Base-by-base conservation (phyloP, 192 early-diverging fungal species). In the Coemansia biformis region DNA sequence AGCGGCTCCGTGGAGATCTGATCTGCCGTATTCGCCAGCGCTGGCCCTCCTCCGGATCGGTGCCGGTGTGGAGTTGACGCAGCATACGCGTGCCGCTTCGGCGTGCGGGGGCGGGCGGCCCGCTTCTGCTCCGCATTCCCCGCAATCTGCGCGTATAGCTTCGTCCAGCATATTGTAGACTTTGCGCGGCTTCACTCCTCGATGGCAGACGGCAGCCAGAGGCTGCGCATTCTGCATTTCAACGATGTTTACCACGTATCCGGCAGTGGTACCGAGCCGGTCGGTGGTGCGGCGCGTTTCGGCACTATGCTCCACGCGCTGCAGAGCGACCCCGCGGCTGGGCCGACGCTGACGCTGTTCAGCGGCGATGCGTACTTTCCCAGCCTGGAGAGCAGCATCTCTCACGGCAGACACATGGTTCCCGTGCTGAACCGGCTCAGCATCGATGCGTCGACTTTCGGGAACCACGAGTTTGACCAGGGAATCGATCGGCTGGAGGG, bases 381-480 rank as follows among this genome's bases (percentile, higher is more conserved):
- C 11, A 78, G 77, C 39, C 54, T 82, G n/a, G 83, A 86, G 46
- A 81, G 80, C 44, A 78, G 76, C 43, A 70, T 86, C 15, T 82
- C 81, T 10, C 70, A 77, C 43, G 83, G 83, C 13, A 46, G 56
- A 32, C 83, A 86, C 33, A 83, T 86, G 80, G 73, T 77, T 1
- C 78, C 77, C 0, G 63, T 82, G 0, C 43, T 87, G 14, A 87
- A 86, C 51, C 35, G 48, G n/a, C 62, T 85, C 8, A 52, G 53
- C 12, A 76, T 87, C 19, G 75, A 81, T 19, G 83, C 72, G 2
- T 62, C 84, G 4, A 76, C 75, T 17, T 51, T 79, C 19, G 85
- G 85, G n/a, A 87, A 87, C 75, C 85, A 85, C 63, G 83, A 84
- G 61, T 85, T 85, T 67, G 84, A 87, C 63, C 84, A 83, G 38